These are phyloP conservation scores for Sequoiadendron giganteum DNA, from an alignment of 75 land plant genomes.

Conservation along the genomic window DNA sequence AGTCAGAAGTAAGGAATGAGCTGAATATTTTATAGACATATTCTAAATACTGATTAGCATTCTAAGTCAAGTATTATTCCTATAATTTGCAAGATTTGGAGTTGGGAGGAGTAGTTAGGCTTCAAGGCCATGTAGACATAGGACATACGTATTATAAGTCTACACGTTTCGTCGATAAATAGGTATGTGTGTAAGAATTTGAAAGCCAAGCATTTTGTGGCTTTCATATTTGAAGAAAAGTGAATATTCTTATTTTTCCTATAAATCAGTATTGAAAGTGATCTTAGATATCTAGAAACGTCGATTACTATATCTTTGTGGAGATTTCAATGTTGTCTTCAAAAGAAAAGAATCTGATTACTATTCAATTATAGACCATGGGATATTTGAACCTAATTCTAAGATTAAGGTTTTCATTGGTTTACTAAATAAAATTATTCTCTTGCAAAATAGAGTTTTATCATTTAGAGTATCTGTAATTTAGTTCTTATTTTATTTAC, in stretches of 20 bases:
- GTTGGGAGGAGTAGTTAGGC: neutral
- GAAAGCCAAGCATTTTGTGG: neutral
- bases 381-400: too few species aligned
- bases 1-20: neutral
- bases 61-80: neutral
- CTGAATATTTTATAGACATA: neutral
- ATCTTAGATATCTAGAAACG: neutral
- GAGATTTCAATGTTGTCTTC: neutral
- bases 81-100: neutral
- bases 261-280: neutral
- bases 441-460: too few species aligned
- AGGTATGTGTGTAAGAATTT: neutral
- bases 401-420: too few species aligned
- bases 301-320: neutral
- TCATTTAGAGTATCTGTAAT: too few species aligned
- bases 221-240: neutral
- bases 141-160: neutral
- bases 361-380: too few species aligned
- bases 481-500: too few species aligned
- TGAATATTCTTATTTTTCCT: neutral
- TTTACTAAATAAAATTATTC: too few species aligned
- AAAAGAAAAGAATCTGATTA: neutral
- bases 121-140: neutral
- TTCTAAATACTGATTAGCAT: neutral
- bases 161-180: neutral